Conservation (phyloP, 495 filamentous ascomycete genomes). For the Trichoderma orchidacearum region DNA sequence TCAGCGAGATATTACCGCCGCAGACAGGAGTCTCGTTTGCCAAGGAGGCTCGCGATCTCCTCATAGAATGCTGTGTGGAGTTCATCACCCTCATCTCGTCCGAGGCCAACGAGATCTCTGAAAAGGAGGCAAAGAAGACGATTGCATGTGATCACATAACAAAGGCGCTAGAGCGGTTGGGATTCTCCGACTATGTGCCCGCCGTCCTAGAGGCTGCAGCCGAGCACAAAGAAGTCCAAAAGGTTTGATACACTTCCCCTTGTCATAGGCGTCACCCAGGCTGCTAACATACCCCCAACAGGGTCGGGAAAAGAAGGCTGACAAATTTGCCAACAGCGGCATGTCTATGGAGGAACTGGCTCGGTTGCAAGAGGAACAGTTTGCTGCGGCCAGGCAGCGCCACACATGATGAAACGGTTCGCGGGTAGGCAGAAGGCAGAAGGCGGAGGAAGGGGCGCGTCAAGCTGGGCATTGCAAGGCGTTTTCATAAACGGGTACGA, state of each 20-base stretch:
- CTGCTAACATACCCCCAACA: conserved; percentile 20
- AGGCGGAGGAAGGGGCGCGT: no score
- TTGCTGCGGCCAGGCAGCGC: conserved; percentile 53
- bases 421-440: no score
- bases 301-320: conserved; percentile 92
- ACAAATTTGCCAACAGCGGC: conserved; percentile 90
- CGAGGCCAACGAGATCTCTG: conserved; percentile 95
- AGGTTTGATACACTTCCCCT: conserved; percentile 43
- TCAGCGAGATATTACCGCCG: conserved; percentile 76
- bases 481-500: background rate
- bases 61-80: conserved; percentile 98
- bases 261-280: no score
- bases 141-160: conserved; percentile 95
- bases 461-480: background rate
- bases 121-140: conserved; percentile 97
- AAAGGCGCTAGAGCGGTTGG: conserved; percentile 77
- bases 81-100: conserved; percentile 96
- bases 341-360: conserved; percentile 80
- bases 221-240: conserved; percentile 84
- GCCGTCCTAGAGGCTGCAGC: conserved; percentile 77
- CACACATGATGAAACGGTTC: conserved; percentile 17
- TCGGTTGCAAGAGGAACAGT: conserved; percentile 79
- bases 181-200: conserved; percentile 79
- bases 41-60: conserved; percentile 83
- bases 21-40: conserved; percentile 57